Conservation (phyloP, 306 rosid species). For the Amphicarpaea edgeworthii region DNA sequence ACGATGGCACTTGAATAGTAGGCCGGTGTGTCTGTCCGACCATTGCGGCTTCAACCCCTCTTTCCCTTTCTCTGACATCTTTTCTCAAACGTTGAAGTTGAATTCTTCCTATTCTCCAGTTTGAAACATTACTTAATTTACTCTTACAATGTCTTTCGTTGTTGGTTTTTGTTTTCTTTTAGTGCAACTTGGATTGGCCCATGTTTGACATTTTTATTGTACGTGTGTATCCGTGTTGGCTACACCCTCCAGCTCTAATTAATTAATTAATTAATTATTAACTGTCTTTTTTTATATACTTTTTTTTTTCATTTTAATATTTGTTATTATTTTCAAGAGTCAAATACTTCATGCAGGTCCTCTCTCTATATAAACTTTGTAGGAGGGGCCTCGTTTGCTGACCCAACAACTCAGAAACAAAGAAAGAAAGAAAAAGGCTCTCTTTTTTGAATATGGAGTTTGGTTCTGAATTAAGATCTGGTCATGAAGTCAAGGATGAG, state of each 20-base stretch:
- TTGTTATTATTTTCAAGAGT: constrained; percentile 45
- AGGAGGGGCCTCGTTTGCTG: constrained; percentile 12
- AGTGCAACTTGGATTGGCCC: constrained; percentile 55
- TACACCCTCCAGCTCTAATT: background rate
- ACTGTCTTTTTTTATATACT: background rate
- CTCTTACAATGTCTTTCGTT: constrained; percentile 25
- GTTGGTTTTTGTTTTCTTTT: background rate
- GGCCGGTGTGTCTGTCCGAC: constrained; percentile 58
- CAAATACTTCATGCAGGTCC: constrained; percentile 65
- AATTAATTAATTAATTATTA: no score
- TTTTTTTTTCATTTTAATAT: background rate
- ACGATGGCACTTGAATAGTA: constrained; percentile 42
- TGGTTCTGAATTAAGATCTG: constrained; percentile 42
- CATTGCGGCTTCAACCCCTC: constrained; percentile 63
- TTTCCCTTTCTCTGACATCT: constrained; percentile 47
- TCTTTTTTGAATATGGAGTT: constrained; percentile 51
- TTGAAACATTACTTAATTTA: constrained; percentile 5
- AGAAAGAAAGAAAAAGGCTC: background rate
- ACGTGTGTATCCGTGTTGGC: constrained; percentile 42
- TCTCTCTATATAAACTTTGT: constrained; percentile 36
- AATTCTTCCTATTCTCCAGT: constrained; percentile 58
- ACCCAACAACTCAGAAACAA: constrained; percentile 11
- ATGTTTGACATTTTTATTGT: constrained; percentile 47
- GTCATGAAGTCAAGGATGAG: constrained; percentile 42
- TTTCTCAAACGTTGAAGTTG: constrained; percentile 73